phyloP scores from a whole-genome alignment of 1,284 basidiomycete species.

The Cronartium quercuum region DNA sequence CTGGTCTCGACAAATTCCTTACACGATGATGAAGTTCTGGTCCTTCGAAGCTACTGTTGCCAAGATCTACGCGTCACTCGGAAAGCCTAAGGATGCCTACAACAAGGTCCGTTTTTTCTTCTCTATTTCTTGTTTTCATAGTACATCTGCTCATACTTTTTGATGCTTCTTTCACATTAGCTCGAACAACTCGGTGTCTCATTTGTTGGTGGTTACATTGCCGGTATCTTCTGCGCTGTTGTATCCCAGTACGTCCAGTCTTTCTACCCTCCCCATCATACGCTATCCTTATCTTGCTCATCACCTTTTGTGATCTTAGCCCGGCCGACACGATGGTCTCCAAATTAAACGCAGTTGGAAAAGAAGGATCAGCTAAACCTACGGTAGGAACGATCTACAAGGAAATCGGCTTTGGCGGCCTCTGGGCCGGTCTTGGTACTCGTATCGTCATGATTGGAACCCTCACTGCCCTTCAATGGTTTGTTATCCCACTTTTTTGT shows the following conservation, averaged over 20 bases:
- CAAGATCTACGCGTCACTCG: slow-evolving; percentile 43
- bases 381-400: slow-evolving; percentile 47
- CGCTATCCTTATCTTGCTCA: too few species aligned
- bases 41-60: slow-evolving; percentile 48
- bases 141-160: neutral
- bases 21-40: slow-evolving; percentile 46
- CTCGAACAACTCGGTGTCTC: slow-evolving; percentile 48
- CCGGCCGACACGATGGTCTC: slow-evolving; percentile 49
- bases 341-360: slow-evolving; percentile 47
- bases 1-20: slow-evolving; percentile 48
- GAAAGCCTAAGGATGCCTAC: slow-evolving; percentile 46
- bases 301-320: slow-evolving; percentile 22
- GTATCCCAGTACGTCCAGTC: slow-evolving; percentile 44
- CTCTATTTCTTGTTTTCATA: neutral
- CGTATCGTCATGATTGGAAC: slow-evolving; percentile 47
- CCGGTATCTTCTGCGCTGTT: slow-evolving; percentile 48
- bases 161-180: slow-evolving; percentile 14
- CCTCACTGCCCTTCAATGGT: slow-evolving; percentile 48
- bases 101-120: slow-evolving; percentile 42
- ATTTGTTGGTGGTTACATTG: slow-evolving; percentile 46
- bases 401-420: slow-evolving; percentile 47
- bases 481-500: neutral
- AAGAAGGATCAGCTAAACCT: slow-evolving; percentile 46
- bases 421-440: slow-evolving; percentile 47
- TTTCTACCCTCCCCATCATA: neutral